Conservation (phyloP, 2,329 filamentous ascomycete species). For the Polytolypa hystricis region DNA sequence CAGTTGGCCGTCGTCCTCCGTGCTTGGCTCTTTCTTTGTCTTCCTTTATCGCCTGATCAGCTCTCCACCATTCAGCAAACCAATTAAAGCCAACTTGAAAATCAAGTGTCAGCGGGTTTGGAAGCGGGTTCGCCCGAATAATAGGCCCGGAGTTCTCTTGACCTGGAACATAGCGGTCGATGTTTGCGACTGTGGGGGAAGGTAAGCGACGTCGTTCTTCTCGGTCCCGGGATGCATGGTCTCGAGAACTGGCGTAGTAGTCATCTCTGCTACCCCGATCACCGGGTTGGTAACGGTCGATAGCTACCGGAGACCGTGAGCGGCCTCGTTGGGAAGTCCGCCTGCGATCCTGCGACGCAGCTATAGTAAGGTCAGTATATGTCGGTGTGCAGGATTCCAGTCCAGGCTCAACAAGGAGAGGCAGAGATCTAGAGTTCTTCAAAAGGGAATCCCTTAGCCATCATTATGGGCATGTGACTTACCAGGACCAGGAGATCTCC, state of each 20-base stretch:
- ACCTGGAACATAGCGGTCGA: slow-evolving; percentile 55
- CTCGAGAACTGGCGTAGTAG: slow-evolving; percentile 38
- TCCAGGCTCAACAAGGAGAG: neutral
- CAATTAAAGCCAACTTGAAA: slow-evolving; percentile 58
- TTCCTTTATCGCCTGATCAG: slow-evolving; percentile 52
- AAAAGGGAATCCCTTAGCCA: neutral
- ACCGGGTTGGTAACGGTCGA: slow-evolving; percentile 54
- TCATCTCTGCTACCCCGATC: slow-evolving; percentile 45
- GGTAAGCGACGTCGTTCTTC: slow-evolving; percentile 48
- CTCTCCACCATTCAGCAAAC: slow-evolving; percentile 58
- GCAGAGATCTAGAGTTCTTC: neutral
- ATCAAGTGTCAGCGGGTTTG: slow-evolving; percentile 51
- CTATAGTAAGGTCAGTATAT: slow-evolving; percentile 4
- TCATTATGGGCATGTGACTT: slow-evolving; percentile 13
- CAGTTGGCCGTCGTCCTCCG: slow-evolving; percentile 44
- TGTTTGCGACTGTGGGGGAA: slow-evolving; percentile 46
- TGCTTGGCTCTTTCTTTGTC: slow-evolving; percentile 52
- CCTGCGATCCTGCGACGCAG: slow-evolving; percentile 32
- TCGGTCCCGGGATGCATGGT: slow-evolving; percentile 39
- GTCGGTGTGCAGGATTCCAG: slow-evolving; percentile 7
- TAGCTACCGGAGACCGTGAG: slow-evolving; percentile 50
- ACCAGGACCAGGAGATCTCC: slow-evolving; percentile 41
- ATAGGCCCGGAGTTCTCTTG: slow-evolving; percentile 45
- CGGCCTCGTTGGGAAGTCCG: slow-evolving; percentile 37
- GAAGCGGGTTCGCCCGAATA: slow-evolving; percentile 45